Evolutionary conservation across 805 yeast species (phyloP), one percentile per base, ranked within the genome.

Genomic region (Zygosaccharomyces pseudorouxii): DNA sequence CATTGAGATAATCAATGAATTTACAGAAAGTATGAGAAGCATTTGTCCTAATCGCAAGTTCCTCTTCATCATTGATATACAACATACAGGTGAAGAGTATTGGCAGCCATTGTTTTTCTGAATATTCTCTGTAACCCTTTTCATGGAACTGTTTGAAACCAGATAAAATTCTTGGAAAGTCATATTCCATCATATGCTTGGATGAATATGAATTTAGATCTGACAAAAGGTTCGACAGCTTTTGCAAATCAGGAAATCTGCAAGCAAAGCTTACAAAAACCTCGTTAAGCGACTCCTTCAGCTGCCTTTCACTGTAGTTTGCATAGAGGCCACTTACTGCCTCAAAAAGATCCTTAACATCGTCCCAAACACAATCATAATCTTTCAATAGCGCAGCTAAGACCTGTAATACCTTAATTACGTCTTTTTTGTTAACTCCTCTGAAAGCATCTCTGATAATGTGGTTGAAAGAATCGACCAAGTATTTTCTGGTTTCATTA

Each of bases 11-110:
- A 55, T 89, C 96, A 40, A 86, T 67, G 61, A 82, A 88, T 42
- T 84, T 71, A 48, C 74, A 75, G 49, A 92, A 63, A 0, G 81
- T 69, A 54, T 77, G 81, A 0, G 86, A 68, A 2, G 96, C 87
- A 59, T 86, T 87, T 0, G 86, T 77, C 65, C 97, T 77, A 49
- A 92, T 70, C 0, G 96, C 83, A 42, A 85, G 71, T 65, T 92
- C 99, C 11, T 80, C 82, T 31, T 81, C 81, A 58, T 88, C 95
- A 48, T 81, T 80, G 49, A 93, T 77, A 62, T 79, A 86, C 60
- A 70, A 89, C 35, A 93, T 71, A 49, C 81, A 73, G 46, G 81
- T 79, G 62, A 84, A 77, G 18, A 93, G 48, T 3, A 93, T 58
- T 2, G 97, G 97, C 8, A 78, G 55, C 98, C 98, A 93, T 57